These are phyloP conservation scores for Epipyxis sp. DNA, from an alignment of 108 stramenopile species.

Conservation along the genomic window DNA sequence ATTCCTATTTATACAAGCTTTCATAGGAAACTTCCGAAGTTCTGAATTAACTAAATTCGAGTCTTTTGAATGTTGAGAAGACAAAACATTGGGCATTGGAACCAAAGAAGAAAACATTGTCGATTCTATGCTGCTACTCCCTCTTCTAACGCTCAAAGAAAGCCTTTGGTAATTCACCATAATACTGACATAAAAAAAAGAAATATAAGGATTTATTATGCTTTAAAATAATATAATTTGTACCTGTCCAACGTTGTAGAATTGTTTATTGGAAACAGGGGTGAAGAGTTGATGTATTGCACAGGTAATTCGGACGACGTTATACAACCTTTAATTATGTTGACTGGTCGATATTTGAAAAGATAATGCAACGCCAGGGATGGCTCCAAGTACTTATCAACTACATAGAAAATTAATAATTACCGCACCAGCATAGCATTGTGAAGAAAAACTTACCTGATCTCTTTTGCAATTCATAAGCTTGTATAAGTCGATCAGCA, in stretches of 20 bases:
- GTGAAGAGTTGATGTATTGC: not conserved
- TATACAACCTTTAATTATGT: not conserved
- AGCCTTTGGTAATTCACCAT: not conserved
- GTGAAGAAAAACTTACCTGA: not conserved
- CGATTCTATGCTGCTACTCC: not conserved
- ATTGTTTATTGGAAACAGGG: not conserved
- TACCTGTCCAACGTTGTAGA: not conserved
- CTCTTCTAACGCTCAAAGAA: not conserved
- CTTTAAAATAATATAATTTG: not conserved
- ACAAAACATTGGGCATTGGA: not conserved
- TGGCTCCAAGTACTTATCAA: not conserved
- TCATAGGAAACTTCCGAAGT: not conserved
- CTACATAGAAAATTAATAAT: not conserved
- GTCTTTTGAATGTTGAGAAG: not conserved
- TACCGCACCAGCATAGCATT: not conserved
- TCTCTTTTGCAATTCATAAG: not conserved
- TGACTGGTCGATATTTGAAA: not conserved
- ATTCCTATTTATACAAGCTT: not conserved
- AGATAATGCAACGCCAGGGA: not conserved
- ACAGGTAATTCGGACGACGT: not conserved
- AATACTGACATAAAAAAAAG: not conserved
- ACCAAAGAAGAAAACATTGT: not conserved
- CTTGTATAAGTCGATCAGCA: not conserved
- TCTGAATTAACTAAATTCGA: not conserved
- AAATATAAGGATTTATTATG: not conserved